A percentile compares a stretch with the other conserved stretches of the same genome.
phyloP scores from a whole-genome alignment of 331 rosid species.

The Telfairia occidentalis region DNA sequence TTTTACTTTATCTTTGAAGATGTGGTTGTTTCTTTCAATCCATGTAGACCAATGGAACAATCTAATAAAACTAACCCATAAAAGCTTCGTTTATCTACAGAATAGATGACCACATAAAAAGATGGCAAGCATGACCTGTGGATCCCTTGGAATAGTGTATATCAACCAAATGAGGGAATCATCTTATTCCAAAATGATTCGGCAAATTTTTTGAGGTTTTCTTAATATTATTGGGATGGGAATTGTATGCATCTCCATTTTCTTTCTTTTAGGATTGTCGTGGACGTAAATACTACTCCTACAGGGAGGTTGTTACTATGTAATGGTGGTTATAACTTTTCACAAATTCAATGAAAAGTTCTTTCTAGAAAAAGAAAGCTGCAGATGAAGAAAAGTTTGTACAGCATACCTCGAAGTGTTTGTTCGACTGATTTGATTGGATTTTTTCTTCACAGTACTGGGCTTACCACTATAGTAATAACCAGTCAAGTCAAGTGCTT shows the following conservation, averaged over 20 bases:
- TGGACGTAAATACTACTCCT: neutral
- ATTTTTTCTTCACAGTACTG: conserved; percentile 36
- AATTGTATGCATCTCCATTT: neutral
- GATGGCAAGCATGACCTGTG: too few relatives aligned
- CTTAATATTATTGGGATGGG: neutral
- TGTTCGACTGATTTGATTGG: conserved; percentile 54
- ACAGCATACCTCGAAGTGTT: conserved; percentile 49
- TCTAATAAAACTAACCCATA: too few relatives aligned
- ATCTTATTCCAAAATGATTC: too few relatives aligned
- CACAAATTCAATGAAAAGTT: neutral
- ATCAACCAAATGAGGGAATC: too few relatives aligned
- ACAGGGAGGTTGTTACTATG: neutral
- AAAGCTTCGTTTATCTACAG: too few relatives aligned
- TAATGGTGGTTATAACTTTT: neutral
- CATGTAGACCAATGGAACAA: too few relatives aligned
- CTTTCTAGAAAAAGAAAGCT: neutral
- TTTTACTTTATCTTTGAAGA: too few relatives aligned
- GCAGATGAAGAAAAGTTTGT: neutral
- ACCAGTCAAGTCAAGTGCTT: conserved; percentile 86
- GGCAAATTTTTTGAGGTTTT: too few relatives aligned
- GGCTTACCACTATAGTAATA: conserved; percentile 86
- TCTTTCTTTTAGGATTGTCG: neutral
- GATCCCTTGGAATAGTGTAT: too few relatives aligned
- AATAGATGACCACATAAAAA: too few relatives aligned
- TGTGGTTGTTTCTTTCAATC: too few relatives aligned